These are phyloP conservation scores for Millerozyma acaciae DNA, from an alignment of 805 yeast species.

Conservation along the genomic window DNA sequence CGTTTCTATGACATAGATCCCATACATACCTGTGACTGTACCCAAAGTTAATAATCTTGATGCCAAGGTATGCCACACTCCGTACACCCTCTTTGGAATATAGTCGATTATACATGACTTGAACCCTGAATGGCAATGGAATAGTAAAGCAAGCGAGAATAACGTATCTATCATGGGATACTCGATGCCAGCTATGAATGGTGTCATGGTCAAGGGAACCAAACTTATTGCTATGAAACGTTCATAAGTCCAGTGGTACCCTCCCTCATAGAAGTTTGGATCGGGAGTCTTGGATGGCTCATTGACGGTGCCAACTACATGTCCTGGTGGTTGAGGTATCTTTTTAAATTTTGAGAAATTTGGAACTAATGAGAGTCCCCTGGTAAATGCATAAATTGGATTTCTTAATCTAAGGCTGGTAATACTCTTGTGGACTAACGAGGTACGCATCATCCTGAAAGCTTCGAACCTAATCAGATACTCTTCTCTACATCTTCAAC, in stretches of 20 bases:
- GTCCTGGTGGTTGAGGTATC: slow-evolving; percentile 83
- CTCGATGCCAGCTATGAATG: slow-evolving; percentile 71
- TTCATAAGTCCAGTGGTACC: slow-evolving; percentile 93
- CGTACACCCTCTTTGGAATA: slow-evolving; percentile 83
- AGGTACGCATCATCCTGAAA: too few relatives aligned
- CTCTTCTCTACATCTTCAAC: too few relatives aligned
- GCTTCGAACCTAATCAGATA: too few relatives aligned
- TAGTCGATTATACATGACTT: slow-evolving; percentile 91
- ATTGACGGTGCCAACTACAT: slow-evolving; percentile 88
- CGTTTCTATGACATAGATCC: slow-evolving; percentile 78
- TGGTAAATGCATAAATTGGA: too few relatives aligned
- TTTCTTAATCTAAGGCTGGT: too few relatives aligned
- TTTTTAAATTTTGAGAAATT: slow-evolving; percentile 48
- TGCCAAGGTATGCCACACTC: slow-evolving; percentile 68
- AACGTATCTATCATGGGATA: slow-evolving; percentile 69
- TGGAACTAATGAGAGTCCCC: slow-evolving; percentile 28
- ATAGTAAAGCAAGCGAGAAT: slow-evolving; percentile 59
- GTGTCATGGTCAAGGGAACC: slow-evolving; percentile 73
- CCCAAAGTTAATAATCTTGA: slow-evolving; percentile 68
- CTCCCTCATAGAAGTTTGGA: slow-evolving; percentile 66
- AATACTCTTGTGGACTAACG: too few relatives aligned
- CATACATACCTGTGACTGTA: slow-evolving; percentile 65
- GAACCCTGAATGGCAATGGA: slow-evolving; percentile 84
- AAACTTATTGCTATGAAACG: slow-evolving; percentile 63
- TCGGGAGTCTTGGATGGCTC: slow-evolving; percentile 76